phyloP scores from a whole-genome alignment of 1,284 basidiomycete genomes.

The Ceratobasidium sp. region DNA sequence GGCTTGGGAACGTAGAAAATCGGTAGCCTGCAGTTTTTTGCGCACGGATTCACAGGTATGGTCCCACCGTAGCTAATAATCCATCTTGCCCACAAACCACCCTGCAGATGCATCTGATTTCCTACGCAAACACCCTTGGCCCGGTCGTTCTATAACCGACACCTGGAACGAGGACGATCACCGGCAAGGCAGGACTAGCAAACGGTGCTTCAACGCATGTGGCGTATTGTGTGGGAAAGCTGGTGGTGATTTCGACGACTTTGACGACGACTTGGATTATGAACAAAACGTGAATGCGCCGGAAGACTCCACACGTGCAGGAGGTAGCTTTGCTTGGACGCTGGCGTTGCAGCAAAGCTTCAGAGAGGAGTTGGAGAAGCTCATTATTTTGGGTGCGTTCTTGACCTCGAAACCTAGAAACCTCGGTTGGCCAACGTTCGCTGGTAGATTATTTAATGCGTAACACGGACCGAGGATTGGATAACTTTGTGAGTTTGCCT shows the following conservation, averaged over 20 bases:
- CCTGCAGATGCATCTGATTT: conserved; percentile 84
- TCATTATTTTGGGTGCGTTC: conserved; percentile 78
- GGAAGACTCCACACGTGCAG: conserved; percentile 59
- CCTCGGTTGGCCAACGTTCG: neutral
- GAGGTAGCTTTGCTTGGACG: conserved; percentile 77
- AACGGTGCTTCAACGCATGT: conserved; percentile 71
- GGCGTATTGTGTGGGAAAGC: conserved; percentile 83
- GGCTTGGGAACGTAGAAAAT: conserved; percentile 64
- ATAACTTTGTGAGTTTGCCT: conserved; percentile 64
- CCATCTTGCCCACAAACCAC: neutral
- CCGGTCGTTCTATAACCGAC: conserved; percentile 82
- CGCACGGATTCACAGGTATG: conserved; percentile 82
- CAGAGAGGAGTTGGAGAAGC: conserved; percentile 88
- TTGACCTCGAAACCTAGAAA: conserved; percentile 19
- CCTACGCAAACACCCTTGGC: conserved; percentile 86
- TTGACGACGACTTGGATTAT: conserved; percentile 50
- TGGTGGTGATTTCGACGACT: conserved; percentile 73
- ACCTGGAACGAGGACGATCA: conserved; percentile 85
- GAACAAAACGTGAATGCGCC: conserved; percentile 64
- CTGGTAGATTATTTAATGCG: conserved; percentile 84
- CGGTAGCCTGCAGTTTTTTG: conserved; percentile 89
- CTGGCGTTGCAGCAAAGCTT: conserved; percentile 79
- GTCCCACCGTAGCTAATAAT: neutral
- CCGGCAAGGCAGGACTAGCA: conserved; percentile 67
- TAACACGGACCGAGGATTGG: conserved; percentile 78